A percentile compares a stretch with the other conserved stretches of the same genome.
Conservation (phyloP, 192 early-diverging fungal genomes). For the Paraglomus occultum region DNA sequence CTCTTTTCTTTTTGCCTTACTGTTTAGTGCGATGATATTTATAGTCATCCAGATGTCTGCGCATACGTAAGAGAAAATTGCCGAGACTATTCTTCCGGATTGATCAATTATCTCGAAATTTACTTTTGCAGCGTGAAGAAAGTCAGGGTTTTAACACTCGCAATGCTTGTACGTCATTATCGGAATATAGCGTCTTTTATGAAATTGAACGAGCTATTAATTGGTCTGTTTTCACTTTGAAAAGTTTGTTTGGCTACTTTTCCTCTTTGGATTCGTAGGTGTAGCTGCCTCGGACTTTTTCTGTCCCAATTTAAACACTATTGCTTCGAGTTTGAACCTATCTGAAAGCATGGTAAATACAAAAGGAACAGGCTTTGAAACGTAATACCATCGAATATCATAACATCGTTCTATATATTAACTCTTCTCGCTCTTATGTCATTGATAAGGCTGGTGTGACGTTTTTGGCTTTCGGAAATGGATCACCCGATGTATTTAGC, state of each 20-base stretch:
- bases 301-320: conserved; percentile 84
- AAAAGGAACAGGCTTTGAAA: conserved; percentile 22
- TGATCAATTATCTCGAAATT: conserved; percentile 57
- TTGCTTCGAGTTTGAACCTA: conserved; percentile 69
- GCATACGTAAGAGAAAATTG: conserved; percentile 62
- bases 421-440: not conserved
- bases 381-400: not conserved
- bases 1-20: too few relatives aligned
- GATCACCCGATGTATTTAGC: conserved; percentile 87
- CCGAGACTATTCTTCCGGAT: conserved; percentile 55
- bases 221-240: conserved; percentile 12
- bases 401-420: not conserved
- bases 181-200: conserved; percentile 10
- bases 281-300: conserved; percentile 83
- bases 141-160: conserved; percentile 38
- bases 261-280: conserved; percentile 74
- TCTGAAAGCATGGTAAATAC: conserved; percentile 74
- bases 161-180: conserved; percentile 41
- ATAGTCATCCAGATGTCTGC: conserved; percentile 55
- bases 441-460: conserved; percentile 63
- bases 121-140: conserved; percentile 51
- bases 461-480: conserved; percentile 87
- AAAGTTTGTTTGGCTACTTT: conserved; percentile 62
- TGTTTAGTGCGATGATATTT: conserved; percentile 49
- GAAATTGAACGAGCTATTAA: conserved; percentile 1